Evolutionary conservation across 805 yeast genomes (phyloP), one percentile per base, ranked within the genome.

Genomic region (Metschnikowia gelsemii): DNA sequence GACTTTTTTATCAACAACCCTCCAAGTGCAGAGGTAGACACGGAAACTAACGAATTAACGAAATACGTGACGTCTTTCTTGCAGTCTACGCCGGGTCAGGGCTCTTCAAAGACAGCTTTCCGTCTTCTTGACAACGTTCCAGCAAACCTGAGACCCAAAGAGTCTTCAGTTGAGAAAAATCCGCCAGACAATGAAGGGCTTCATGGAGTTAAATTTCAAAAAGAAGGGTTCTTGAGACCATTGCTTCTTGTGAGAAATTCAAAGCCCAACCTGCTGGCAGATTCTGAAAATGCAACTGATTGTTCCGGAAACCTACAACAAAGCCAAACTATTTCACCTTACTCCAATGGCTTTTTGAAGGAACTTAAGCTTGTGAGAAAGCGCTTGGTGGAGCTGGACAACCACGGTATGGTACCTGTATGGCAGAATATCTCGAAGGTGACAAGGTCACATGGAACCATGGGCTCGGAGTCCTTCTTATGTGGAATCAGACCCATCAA

Each of bases 311-410:
- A n/a, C n/a, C n/a, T n/a, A n/a, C n/a, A n/a, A n/a, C 30, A 17
- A 20, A 21, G 27, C 11, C 23, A 11, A 12, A 4, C 24, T 3
- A 13, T 16, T 17, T 38, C 41, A 7, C 35, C 35, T 16, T 19
- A 27, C 16, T 2, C 24, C 3, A 14, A 23, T 13, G 12, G 35
- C n/a, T n/a, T 11, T 13, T 32, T 38, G 33, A 32, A 17, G 17
- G 42, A 38, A 8, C 32, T 38, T 17, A 38, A 38, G 18, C 28
- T 38, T 8, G 32, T 38, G 19, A 32, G 29, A 17, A 38, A 19
- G 14, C 31, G 18, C 18, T 9, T 21, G 3, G 19, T 17, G 11
- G 32, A 31, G 20, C 35, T 11, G 20, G n/a, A 19, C 11, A 31
- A 30, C 29, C 12, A 8, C 5, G 18, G 18, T 12, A 19, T 21